Conservation (phyloP, 2,329 filamentous ascomycete genomes). For the Dryadomyces sulphureus region DNA sequence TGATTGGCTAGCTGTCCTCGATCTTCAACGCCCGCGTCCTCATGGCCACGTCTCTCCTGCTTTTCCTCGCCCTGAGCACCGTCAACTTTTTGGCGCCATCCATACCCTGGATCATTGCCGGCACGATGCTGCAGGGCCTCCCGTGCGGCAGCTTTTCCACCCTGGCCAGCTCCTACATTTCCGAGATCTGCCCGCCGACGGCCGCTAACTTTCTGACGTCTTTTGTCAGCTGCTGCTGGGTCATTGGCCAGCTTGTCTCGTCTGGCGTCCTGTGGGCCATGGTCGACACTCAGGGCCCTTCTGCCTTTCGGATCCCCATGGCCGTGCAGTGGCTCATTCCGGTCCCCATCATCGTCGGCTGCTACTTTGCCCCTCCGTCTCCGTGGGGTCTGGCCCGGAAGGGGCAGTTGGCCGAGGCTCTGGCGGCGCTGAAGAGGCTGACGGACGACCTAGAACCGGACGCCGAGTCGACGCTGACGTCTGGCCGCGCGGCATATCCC, state of each 20-base stretch:
- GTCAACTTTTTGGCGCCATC: constrained; percentile 10
- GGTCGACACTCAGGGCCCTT: constrained; percentile 5
- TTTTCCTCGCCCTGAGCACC: constrained; percentile 8
- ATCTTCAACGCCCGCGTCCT: constrained; percentile 5
- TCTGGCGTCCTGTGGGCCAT: constrained; percentile 11
- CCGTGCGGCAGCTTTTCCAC: constrained; percentile 12
- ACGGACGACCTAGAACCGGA: neutral
- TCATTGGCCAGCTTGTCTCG: constrained; percentile 9
- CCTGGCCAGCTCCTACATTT: constrained; percentile 11
- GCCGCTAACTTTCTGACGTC: constrained; percentile 10
- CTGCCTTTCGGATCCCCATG: constrained; percentile 12
- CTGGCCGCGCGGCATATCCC: constrained; percentile 14
- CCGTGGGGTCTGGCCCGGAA: constrained; percentile 21
- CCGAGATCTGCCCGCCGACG: constrained; percentile 11
- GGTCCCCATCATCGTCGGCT: constrained; percentile 7
- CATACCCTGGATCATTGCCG: constrained; percentile 10
- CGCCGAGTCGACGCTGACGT: neutral
- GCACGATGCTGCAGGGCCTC: constrained; percentile 12
- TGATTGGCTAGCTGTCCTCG: constrained; percentile 11
- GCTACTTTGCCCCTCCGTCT: constrained; percentile 10
- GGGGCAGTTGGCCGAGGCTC: constrained; percentile 14
- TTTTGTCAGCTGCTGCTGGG: constrained; percentile 13
- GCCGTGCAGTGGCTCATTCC: constrained; percentile 11
- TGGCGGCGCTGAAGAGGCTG: constrained; percentile 5
- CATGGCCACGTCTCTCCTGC: constrained; percentile 4